Conservation (phyloP, 345 rosid species). For the Hibiscus syriacus region DNA sequence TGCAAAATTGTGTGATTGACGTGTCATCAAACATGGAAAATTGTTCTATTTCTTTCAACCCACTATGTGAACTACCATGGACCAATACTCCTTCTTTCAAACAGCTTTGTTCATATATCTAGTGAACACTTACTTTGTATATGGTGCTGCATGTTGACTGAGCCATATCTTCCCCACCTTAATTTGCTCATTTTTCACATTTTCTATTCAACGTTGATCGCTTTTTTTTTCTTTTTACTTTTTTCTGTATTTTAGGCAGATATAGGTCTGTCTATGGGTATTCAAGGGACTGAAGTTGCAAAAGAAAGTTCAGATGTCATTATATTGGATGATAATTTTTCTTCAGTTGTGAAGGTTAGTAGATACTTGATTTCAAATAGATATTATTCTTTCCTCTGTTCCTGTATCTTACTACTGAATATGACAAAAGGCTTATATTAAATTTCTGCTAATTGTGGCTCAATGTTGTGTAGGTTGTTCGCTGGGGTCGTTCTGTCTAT, state of each 20-base stretch:
- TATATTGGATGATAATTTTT: conserved; percentile 90
- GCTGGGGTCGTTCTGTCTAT: conserved; percentile 98
- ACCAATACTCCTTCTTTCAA: neutral
- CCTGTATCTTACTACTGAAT: neutral
- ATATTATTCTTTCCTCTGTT: neutral
- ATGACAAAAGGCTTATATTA: neutral
- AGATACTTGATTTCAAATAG: neutral
- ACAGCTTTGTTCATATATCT: neutral
- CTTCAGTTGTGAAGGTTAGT: conserved; percentile 95
- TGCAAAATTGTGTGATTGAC: neutral
- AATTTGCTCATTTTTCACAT: neutral
- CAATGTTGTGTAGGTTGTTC: conserved; percentile 58
- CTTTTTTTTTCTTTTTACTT: conserved; percentile 9
- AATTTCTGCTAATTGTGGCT: neutral
- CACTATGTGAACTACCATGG: neutral
- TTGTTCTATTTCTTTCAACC: neutral
- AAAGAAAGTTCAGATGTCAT: conserved; percentile 96
- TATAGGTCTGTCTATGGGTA: conserved; percentile 97
- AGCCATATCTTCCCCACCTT: neutral
- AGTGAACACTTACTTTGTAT: neutral
- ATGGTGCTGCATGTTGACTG: neutral
- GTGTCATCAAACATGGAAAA: neutral
- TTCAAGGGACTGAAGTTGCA: conserved; percentile 95
- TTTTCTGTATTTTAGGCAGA: conserved; percentile 62
- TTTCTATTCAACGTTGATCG: conserved; percentile 16